Conservation (phyloP, 345 rosid species). For the Camelina hispida region DNA sequence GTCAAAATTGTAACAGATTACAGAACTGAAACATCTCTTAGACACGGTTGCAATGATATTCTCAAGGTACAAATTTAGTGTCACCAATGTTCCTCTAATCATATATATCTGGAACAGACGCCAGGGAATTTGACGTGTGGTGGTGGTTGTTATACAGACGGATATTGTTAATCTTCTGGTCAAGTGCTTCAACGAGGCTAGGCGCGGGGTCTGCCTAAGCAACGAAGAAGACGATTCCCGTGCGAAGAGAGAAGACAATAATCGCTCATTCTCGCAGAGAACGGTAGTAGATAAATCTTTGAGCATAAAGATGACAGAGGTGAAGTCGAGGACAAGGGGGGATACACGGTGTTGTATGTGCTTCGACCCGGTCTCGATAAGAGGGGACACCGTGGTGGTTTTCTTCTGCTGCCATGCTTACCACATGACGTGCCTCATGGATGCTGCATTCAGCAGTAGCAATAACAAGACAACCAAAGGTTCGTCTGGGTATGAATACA, state of each 20-base stretch:
- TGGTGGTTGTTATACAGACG: slow-evolving; percentile 56
- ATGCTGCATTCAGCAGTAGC: slow-evolving; percentile 63
- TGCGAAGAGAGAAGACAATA: slow-evolving; percentile 57
- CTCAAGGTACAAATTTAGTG: slow-evolving; percentile 67
- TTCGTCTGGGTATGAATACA: slow-evolving; percentile 50
- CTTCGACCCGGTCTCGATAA: slow-evolving; percentile 85
- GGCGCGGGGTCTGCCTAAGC: slow-evolving; percentile 71
- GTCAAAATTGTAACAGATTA: slow-evolving; percentile 95
- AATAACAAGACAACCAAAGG: slow-evolving; percentile 48
- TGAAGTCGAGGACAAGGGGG: slow-evolving; percentile 88
- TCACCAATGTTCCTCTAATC: slow-evolving; percentile 8
- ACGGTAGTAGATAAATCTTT: slow-evolving; percentile 47
- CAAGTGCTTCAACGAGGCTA: slow-evolving; percentile 91
- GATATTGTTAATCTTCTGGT: slow-evolving; percentile 89
- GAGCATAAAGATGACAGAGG: slow-evolving; percentile 61
- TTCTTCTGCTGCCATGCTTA: slow-evolving; percentile 98
- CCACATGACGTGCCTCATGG: slow-evolving; percentile 82
- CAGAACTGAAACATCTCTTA: slow-evolving; percentile 97
- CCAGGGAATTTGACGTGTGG: slow-evolving; percentile 35
- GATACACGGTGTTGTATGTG: slow-evolving; percentile 95
- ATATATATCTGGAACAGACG: slow-evolving; percentile 4
- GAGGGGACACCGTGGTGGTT: slow-evolving; percentile 68
- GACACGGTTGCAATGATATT: slow-evolving; percentile 97
- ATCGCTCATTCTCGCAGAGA: slow-evolving; percentile 52
- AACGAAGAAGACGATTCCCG: slow-evolving; percentile 71